Evolutionary conservation across 2,329 filamentous ascomycete species (phyloP).

Genomic region (Fusarium algeriense): DNA sequence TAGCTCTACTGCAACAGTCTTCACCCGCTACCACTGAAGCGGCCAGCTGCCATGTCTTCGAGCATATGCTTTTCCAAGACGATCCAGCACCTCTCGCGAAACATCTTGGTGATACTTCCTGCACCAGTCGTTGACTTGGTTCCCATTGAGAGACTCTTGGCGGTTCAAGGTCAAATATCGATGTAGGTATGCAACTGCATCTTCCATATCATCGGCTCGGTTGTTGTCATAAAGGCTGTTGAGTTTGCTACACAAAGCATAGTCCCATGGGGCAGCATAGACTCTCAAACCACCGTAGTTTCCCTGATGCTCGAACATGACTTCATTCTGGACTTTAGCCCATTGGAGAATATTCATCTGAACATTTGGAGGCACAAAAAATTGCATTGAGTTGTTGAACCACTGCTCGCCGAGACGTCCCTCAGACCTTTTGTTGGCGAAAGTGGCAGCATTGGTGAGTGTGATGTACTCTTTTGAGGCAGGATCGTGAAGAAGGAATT

Average conservation of each 20-base stretch:
- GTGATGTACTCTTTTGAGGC: conserved; percentile 19
- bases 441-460: conserved; percentile 35
- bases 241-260: conserved; percentile 40
- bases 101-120: conserved; percentile 34
- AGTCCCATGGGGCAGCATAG: conserved; percentile 40
- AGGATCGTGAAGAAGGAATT: conserved; percentile 36
- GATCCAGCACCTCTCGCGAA: conserved; percentile 16
- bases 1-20: neutral
- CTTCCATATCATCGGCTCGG: conserved; percentile 37
- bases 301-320: conserved; percentile 38
- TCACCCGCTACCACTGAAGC: conserved; percentile 25
- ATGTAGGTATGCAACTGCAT: conserved; percentile 38
- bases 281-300: conserved; percentile 30
- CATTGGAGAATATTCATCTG: conserved; percentile 25
- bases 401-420: conserved; percentile 37
- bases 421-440: conserved; percentile 30
- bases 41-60: conserved; percentile 25
- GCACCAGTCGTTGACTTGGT: conserved; percentile 30
- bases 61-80: conserved; percentile 24
- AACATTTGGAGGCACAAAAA: conserved; percentile 31
- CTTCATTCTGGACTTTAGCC: conserved; percentile 25
- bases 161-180: conserved; percentile 19
- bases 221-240: conserved; percentile 36
- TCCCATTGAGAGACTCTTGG: conserved; percentile 10
- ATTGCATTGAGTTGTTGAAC: conserved; percentile 43